Conservation (phyloP, 371 early-diverging fungal species). For the Mucor racemosus region DNA sequence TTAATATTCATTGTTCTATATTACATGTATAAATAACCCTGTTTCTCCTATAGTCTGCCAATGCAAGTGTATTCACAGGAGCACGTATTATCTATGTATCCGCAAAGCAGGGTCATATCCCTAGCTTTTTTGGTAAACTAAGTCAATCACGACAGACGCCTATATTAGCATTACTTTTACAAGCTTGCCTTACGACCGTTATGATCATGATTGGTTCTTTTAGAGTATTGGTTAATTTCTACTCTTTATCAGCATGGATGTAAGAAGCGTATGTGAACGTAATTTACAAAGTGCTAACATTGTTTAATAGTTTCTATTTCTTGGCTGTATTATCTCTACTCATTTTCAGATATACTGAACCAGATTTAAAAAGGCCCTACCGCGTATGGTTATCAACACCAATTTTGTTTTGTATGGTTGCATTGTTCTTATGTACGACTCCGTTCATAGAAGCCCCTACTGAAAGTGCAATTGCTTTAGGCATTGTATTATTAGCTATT, state of each 20-base stretch:
- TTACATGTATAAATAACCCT: not conserved
- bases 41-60: slow-evolving; percentile 59
- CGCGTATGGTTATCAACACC: slow-evolving; percentile 66
- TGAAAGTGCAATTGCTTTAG: slow-evolving; percentile 54
- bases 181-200: slow-evolving; percentile 64
- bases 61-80: slow-evolving; percentile 77
- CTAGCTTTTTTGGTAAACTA: slow-evolving; percentile 70
- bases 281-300: not conserved
- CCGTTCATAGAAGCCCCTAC: slow-evolving; percentile 67
- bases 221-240: slow-evolving; percentile 74
- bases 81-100: slow-evolving; percentile 76
- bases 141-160: slow-evolving; percentile 69
- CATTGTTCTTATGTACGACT: slow-evolving; percentile 63
- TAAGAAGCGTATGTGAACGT: slow-evolving; percentile 33
- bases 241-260: slow-evolving; percentile 77
- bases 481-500: slow-evolving; percentile 47
- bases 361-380: slow-evolving; percentile 66
- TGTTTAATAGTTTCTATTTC: slow-evolving; percentile 43
- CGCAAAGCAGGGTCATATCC: slow-evolving; percentile 73
- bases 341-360: slow-evolving; percentile 63
- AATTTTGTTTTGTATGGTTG: slow-evolving; percentile 60
- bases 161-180: slow-evolving; percentile 67
- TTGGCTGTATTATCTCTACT: slow-evolving; percentile 59
- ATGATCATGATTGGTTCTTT: slow-evolving; percentile 74
- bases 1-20: slow-evolving; percentile 5